phyloP scores from a whole-genome alignment of 257 asterid genomes.

The Linderniella brevidens region DNA sequence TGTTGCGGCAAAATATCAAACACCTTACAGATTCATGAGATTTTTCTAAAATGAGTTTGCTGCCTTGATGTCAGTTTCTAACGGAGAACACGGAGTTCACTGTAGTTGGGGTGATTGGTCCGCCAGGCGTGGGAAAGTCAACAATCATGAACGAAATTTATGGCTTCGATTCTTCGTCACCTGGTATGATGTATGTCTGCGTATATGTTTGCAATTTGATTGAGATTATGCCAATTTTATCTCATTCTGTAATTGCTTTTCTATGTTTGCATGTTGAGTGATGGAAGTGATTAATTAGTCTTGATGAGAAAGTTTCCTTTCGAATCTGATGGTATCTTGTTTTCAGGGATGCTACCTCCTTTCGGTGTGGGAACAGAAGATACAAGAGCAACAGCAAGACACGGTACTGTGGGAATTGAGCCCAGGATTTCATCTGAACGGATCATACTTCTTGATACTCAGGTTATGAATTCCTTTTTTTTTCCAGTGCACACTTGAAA shows the following conservation, averaged over 20 bases:
- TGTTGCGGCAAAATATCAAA: slow-evolving; percentile 2
- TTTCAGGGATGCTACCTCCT: slow-evolving; percentile 78
- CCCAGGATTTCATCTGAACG: slow-evolving; percentile 80
- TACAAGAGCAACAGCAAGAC: slow-evolving; percentile 73
- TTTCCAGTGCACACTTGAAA: background rate
- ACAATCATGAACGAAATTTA: slow-evolving; percentile 85
- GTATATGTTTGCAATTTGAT: background rate
- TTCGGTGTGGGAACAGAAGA: slow-evolving; percentile 71
- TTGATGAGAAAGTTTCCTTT: no score
- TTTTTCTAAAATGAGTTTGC: background rate
- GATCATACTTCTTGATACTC: slow-evolving; percentile 89
- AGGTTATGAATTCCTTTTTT: slow-evolving; percentile 26
- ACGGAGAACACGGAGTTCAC: slow-evolving; percentile 88
- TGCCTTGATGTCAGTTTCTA: slow-evolving; percentile 44
- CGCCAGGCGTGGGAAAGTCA: slow-evolving; percentile 84
- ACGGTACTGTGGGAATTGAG: slow-evolving; percentile 76
- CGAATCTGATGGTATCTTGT: slow-evolving; percentile 3
- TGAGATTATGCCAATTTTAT: no score
- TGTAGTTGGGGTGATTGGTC: slow-evolving; percentile 90
- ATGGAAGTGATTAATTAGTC: no score
- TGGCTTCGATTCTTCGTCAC: slow-evolving; percentile 72
- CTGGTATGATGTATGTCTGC: slow-evolving; percentile 32
- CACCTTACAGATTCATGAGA: slow-evolving; percentile 2
- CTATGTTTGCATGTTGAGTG: no score
- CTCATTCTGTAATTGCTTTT: no score